Conservation (phyloP, 768 basidiomycete species). For the Auriscalpium microsporum region DNA sequence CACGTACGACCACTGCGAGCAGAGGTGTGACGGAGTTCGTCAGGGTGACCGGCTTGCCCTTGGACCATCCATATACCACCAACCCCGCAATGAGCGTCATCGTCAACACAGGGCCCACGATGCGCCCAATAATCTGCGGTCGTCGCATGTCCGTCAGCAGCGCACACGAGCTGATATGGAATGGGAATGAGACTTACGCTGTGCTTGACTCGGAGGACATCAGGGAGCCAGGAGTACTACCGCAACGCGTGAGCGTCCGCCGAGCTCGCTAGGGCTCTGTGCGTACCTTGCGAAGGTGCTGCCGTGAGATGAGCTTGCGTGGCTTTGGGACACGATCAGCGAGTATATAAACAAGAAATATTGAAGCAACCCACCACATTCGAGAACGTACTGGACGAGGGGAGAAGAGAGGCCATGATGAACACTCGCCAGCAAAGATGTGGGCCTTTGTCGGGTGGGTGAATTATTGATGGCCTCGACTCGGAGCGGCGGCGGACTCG, state of each 20-base stretch:
- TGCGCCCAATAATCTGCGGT: constrained; percentile 55
- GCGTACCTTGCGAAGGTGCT: constrained; percentile 14
- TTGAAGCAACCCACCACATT: too few species aligned
- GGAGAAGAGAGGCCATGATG: too few species aligned
- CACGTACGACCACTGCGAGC: constrained; percentile 77
- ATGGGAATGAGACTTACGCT: constrained; percentile 42
- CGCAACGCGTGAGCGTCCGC: neutral
- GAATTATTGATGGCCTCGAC: too few species aligned
- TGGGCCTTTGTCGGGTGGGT: too few species aligned
- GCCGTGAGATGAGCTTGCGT: constrained; percentile 12
- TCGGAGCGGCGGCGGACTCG: too few species aligned
- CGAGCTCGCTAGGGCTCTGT: neutral
- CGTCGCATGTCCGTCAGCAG: constrained; percentile 5
- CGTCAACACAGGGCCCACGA: constrained; percentile 77
- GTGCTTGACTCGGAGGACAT: constrained; percentile 76
- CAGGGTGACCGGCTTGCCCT: constrained; percentile 52
- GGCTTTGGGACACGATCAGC: neutral
- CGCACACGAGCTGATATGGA: neutral
- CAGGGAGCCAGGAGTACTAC: constrained; percentile 85
- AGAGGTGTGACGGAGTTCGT: constrained; percentile 84
- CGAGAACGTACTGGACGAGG: too few species aligned
- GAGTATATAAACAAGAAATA: too few species aligned
- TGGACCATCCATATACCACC: constrained; percentile 45
- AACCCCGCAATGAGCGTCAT: constrained; percentile 66
- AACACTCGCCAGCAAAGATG: too few species aligned